A percentile compares a stretch with the other conserved stretches of the same genome.
phyloP scores from a whole-genome alignment of 2,329 filamentous ascomycete species.

The Xylariaceae sp. region DNA sequence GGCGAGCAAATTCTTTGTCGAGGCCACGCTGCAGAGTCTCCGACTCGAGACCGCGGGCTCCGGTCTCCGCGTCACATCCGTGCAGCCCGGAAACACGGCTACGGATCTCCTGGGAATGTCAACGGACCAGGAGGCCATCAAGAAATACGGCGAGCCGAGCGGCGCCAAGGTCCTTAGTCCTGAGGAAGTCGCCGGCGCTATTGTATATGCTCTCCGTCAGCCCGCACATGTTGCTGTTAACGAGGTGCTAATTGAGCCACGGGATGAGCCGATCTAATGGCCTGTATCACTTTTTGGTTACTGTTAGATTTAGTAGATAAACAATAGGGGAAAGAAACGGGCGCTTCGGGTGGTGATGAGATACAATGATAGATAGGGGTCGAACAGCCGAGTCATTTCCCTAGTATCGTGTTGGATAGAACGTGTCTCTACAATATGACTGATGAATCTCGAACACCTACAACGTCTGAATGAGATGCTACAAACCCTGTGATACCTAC shows the following conservation, averaged over 20 bases:
- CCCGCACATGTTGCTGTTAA: constrained; percentile 73
- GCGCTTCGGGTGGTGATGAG: too few species aligned
- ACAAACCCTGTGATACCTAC: too few species aligned
- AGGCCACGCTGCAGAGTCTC: constrained; percentile 70
- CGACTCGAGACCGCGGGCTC: constrained; percentile 70
- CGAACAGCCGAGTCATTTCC: background rate
- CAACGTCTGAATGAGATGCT: background rate
- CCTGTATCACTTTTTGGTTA: background rate
- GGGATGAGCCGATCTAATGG: constrained; percentile 64
- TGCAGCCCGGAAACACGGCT: constrained; percentile 72
- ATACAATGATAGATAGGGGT: too few species aligned
- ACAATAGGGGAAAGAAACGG: background rate
- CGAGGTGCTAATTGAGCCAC: constrained; percentile 72
- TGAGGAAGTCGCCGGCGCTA: constrained; percentile 65
- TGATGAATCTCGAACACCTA: background rate
- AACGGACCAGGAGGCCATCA: constrained; percentile 68
- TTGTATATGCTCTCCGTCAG: constrained; percentile 70
- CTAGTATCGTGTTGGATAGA: background rate
- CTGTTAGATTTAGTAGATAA: background rate
- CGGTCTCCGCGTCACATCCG: constrained; percentile 65
- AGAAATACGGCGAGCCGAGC: constrained; percentile 71
- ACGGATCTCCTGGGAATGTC: constrained; percentile 71
- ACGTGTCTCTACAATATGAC: background rate
- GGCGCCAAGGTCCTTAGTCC: constrained; percentile 71
- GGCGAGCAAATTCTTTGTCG: constrained; percentile 79